Evolutionary conservation across 345 rosid species (phyloP), one percentile per base, ranked within the genome.

Genomic region (Geranium brycei): DNA sequence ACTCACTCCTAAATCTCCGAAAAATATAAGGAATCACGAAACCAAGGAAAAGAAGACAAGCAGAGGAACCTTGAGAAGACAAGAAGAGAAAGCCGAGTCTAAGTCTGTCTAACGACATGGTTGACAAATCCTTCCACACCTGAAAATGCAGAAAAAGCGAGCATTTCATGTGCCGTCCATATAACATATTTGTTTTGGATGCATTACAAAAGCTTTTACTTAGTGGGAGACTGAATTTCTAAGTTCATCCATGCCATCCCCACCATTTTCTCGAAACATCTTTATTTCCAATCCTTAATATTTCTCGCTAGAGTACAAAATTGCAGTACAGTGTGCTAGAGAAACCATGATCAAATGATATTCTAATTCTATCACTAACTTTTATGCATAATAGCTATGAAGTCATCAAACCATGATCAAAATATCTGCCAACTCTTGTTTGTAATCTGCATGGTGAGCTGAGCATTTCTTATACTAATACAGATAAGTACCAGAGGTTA

Each of bases 31-130:
- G 3, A 55, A 72, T 40, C 30, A 59, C 3, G 14, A 40, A 7
- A 59, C 12, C 10, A 7, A 57, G 17, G 14, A 15, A 55, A 28
- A 19, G 3, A 56, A 19, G 23, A 28, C 51, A 16, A 18, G 7
- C 19, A 41, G 0, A 15, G 62, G 58, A 62, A 63, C 76, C 70
- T 59, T 64, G 69, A 28, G 17, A 17, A 69, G 82, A 82, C 82
- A 82, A 28, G 87, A 82, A 77, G 78, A 69, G 81, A 82, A 79
- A 79, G 74, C 30, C 41, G 11, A 58, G 81, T 85, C 83, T 59
- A 58, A 4, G 40, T 78, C 66, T 82, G 85, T 81, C 80, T 76
- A 47, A 82, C 75, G 79, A 76, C 67, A 64, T 66, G 72, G 79
- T 79, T 85, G 84, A 82, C 83, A 58, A 64, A n/a, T 23, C 57